Base-by-base conservation (phyloP, 1,284 basidiomycete genomes). In the Austroboletus rostrupii region DNA sequence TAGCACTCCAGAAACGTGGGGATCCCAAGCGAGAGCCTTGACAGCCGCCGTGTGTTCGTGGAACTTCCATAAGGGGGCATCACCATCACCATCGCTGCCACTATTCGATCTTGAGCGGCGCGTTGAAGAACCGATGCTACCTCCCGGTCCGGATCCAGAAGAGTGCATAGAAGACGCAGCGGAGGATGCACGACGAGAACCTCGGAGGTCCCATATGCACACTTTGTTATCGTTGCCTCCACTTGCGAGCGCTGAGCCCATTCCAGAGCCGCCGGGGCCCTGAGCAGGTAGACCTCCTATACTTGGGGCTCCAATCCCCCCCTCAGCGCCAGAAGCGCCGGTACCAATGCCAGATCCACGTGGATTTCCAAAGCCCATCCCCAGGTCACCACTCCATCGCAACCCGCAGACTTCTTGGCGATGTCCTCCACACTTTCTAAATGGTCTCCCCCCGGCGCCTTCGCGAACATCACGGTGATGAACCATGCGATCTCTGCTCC, bases 201-300 rank as follows among this genome's bases (percentile, higher is more conserved):
- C 84, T 21, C 87, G 72, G 50, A 89, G 62, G 60, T 97, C 93
- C 93, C 96, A 99, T 48, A 99, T 92, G 60, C 92, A 93, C 10
- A 99, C 87, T 72, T 97, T 96, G 72, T 99, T 99, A 72, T 99
- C 97, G 69, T 99, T 99, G 0, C 96, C 96, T 1, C 97, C 96
- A 55, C 90, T 93, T 5, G 96, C 96, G 2, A 99, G 79, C 57
- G 84, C 85, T 46, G 87, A 86, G 7, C 77, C 65, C 75, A 46
- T 77, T 71, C 29, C 70, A 65, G 57, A 66, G 26, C 63, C 65
- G 45, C 57, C 63, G 0, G 59, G 64, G 33, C 50, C 62, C 42
- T 59, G 62, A 14, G 56, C 65, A 3, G 57, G 54, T 14, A 50
- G 61, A n/a, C 61, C 61, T 40, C 64, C 61, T 3, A 50, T 35